Evolutionary conservation across 2,329 filamentous ascomycete genomes (phyloP), one percentile per base, ranked within the genome.

Genomic region (Cercospora canescens): DNA sequence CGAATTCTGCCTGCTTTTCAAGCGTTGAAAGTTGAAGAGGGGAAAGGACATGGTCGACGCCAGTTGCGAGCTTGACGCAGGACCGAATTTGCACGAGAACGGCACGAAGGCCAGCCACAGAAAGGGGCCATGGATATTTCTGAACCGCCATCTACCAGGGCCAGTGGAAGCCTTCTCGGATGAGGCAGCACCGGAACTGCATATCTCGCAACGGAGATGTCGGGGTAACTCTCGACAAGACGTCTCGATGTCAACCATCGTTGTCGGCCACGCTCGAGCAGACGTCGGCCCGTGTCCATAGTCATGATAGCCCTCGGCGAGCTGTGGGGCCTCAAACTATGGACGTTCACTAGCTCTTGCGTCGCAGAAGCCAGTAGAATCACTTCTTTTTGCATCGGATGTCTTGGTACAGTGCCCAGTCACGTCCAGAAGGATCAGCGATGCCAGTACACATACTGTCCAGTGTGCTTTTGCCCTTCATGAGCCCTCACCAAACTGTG

Each of bases 141-240:
- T 39, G 61, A 63, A 14, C 18, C 57, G 37, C 52, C 61, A n/a
- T 45, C 41, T 21, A 45, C 37, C 35, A 28, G 34, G 21, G n/a
- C 54, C 61, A 11, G 37, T 52, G 26, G 37, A 63, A 32, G 24
- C 50, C 14, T 58, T 34, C 28, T 32, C 61, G 5, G 52, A 56
- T 24, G 54, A 63, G 26, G 28, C 61, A 9, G 54, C 26, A 32
- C 28, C 50, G 24, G 61, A 63, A 54, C 39, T 63, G 54, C 37
- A 58, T n/a, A 28, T 24, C 41, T 5, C 18, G 1, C 41, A 45
- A 45, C 41, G 18, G 41, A 21, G 41, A 24, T 21, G 18, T 14
- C 41, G 18, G 41, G n/a, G n/a, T 32, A 32, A 32, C 30, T 9
- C 30, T 32, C 30, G 9, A 6, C 30, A 32, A 32, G 9, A 32